A percentile compares a stretch with the other conserved stretches of the same genome.
These are phyloP conservation scores for Brassica incana DNA, from an alignment of 345 rosid genomes.

Conservation along the genomic window DNA sequence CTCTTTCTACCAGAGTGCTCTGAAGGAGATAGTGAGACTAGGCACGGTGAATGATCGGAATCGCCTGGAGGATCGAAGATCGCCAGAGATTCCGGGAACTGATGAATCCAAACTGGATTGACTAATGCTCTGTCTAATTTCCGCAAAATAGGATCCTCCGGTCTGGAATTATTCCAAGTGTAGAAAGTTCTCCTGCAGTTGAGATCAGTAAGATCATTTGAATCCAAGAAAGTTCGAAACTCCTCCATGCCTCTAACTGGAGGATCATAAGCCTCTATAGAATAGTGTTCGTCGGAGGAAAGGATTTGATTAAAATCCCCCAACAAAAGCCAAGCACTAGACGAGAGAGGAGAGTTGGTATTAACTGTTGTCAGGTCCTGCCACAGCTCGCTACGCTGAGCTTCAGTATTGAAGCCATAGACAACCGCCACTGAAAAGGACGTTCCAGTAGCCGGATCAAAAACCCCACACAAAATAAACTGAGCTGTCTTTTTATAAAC, in stretches of 20 bases:
- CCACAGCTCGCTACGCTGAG: background rate
- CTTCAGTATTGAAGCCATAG: background rate
- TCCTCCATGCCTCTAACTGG: background rate
- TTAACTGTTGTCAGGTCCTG: too few species aligned
- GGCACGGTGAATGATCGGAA: too few species aligned
- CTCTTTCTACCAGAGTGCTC: too few species aligned
- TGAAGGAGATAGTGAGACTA: too few species aligned
- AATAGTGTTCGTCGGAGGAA: background rate
- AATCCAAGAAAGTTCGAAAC: background rate
- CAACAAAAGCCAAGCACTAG: background rate
- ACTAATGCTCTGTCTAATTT: too few species aligned
- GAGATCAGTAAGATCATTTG: background rate
- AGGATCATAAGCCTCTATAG: background rate
- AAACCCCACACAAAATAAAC: background rate
- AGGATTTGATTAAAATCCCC: background rate
- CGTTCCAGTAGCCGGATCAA: too few species aligned
- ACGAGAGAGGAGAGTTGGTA: background rate
- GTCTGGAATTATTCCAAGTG: background rate
- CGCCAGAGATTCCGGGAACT: too few species aligned
- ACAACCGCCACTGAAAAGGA: background rate
- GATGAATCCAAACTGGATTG: too few species aligned
- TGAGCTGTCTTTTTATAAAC: background rate
- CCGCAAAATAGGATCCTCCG: too few species aligned
- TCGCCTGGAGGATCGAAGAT: too few species aligned
- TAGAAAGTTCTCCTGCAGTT: background rate